Base-by-base conservation (phyloP, 805 yeast genomes). In the Hemisphaericaspora nanyangensis region DNA sequence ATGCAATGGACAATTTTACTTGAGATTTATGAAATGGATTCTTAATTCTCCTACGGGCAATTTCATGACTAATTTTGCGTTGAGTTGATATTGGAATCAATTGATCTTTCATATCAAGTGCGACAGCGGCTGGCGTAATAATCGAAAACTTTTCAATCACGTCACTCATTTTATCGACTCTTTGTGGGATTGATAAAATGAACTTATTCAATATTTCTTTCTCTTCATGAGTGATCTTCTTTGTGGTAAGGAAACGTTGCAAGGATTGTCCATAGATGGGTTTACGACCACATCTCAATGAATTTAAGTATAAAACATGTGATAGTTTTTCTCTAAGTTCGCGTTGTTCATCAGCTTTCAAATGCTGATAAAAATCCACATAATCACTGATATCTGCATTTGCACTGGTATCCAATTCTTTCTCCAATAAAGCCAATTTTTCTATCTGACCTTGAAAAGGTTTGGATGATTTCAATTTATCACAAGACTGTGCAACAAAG, bases 1-100 rank as follows among this genome's bases (percentile, higher is more conserved):
- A 95, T 13, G 95, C 96, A 51, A 93, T 87, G 0, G 96, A 82
- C 34, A 88, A 65, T 50, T 88, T 85, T 12, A 88, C 84, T 59
- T 91, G 97, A 2, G 91, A 64, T 44, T 82, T 80, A 56, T 88
- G 96, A 64, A 88, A 82, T 11, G 74, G 74, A 34, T 68, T 68
- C 1, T 51, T 52, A 79, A 85, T 58, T 69, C 72, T 20, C 48
- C 63, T 46, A 51, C 42, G 34, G 34, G 52, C 52, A 32, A 73
- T 56, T 36, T 55, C 63, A 20, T 58, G 42, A 29, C 58, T 55
- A 2, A 51, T 55, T 50, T 29, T 60, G 42, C 41, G 51, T 54
- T 50, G 73, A 16, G 70, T 65, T 5, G 59, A 45, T 1, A 58
- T 27, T 2, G 82, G 71, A n/a, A 79, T 61, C 1, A 69, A 42